Evolutionary conservation across 164 flowering plant genomes (phyloP), one percentile per base, ranked within the genome.

Genomic region (Pachysandra terminalis): DNA sequence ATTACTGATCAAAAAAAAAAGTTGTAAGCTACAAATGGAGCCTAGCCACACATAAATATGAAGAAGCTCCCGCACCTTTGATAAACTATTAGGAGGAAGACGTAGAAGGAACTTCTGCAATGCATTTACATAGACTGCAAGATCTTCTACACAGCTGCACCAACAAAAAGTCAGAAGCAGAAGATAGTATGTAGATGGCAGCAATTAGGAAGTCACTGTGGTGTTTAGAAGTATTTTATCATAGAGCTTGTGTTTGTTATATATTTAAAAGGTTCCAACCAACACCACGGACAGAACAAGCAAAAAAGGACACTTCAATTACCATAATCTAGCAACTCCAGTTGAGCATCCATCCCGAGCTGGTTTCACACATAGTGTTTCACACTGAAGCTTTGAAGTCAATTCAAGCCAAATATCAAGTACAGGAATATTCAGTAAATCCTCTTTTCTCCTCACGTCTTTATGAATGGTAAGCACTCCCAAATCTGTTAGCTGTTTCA

Each of bases 301-400:
- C 68, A 53, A 28, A 41, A 22, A 15, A 56, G 0, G 17, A 48
- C 35, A 45, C 37, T 32, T 32, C 37, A 67, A 17, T 21, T 81
- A 90, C 98, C 96, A 77, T 67, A 93, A 74, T 77, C 95, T 86
- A 62, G 96, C 98, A 76, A 93, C 98, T 62, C 98, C 96, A 72
- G 98, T 93, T 3, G 98, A 93, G 82, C 98, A 93, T 49, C 98
- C 98, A 82, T 93, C 96, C 77, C 88, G 83, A 59, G 93, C 90
- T 48, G 98, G 96, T 77, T 93, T 93, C 65, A 93, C 79, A 61
- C 98, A 93, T 61, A 93, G 55, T 26, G 91, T 86, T 70, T 86
- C 77, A 71, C 85, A 81, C 58, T 79, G 79, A 73, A 93, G 95
- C 71, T 77, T 86, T 69, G 81, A 56, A 35, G 80, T 85, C 78